These are phyloP conservation scores for Sarocladium strictum DNA, from an alignment of 2,329 filamentous ascomycete genomes.

Conservation along the genomic window DNA sequence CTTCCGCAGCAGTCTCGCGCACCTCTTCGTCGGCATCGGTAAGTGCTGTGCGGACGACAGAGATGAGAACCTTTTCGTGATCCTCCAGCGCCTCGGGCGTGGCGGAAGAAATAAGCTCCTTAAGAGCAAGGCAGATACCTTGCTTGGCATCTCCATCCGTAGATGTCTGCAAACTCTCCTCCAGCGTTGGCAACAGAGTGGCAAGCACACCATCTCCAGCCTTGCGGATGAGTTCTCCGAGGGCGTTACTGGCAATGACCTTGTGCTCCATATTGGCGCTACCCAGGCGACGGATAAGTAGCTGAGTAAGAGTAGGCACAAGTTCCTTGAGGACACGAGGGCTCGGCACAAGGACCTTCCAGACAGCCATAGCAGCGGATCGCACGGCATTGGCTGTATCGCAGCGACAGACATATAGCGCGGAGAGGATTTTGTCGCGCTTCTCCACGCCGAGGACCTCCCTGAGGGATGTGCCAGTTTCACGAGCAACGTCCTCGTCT, in stretches of 20 bases:
- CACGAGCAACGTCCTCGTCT: slow-evolving; percentile 67
- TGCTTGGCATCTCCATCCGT: slow-evolving; percentile 91
- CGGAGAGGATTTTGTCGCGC: slow-evolving; percentile 94
- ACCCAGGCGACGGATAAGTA: slow-evolving; percentile 88
- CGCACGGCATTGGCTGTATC: slow-evolving; percentile 92
- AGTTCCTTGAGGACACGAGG: slow-evolving; percentile 92
- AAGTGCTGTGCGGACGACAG: slow-evolving; percentile 85
- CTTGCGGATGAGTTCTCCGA: slow-evolving; percentile 94
- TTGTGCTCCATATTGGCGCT: slow-evolving; percentile 99
- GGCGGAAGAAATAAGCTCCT: slow-evolving; percentile 86
- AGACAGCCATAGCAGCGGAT: slow-evolving; percentile 82
- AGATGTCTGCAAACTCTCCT: slow-evolving; percentile 82
- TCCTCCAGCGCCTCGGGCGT: slow-evolving; percentile 85
- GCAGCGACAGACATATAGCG: slow-evolving; percentile 93
- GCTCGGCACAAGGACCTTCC: slow-evolving; percentile 93
- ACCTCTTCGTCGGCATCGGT: slow-evolving; percentile 88
- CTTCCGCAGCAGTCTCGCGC: slow-evolving; percentile 90
- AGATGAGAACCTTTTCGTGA: slow-evolving; percentile 91
- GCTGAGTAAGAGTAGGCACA: slow-evolving; percentile 87
- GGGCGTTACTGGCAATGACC: slow-evolving; percentile 93
- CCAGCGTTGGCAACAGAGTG: slow-evolving; percentile 81
- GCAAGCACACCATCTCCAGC: slow-evolving; percentile 90
- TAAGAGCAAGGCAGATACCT: slow-evolving; percentile 93
- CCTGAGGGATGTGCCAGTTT: slow-evolving; percentile 87
- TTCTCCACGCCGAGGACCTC: slow-evolving; percentile 94